These are phyloP conservation scores for Lobosporangium transversale DNA, from an alignment of 192 early-diverging fungal genomes.

Conservation along the genomic window DNA sequence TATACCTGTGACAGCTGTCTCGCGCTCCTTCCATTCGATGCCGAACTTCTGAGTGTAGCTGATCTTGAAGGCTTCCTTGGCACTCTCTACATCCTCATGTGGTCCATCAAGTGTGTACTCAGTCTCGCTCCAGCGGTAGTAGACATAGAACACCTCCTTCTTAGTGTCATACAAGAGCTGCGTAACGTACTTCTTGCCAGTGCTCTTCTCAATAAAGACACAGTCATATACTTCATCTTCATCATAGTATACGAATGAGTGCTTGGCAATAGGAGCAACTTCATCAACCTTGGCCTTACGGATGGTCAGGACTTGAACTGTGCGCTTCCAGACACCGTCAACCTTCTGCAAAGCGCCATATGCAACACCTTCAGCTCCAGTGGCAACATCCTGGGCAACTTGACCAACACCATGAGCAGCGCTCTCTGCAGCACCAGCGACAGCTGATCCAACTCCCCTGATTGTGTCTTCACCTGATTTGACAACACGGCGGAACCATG, in stretches of 20 bases:
- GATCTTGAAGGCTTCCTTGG: conserved; percentile 22
- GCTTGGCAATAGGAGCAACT: conserved; percentile 16
- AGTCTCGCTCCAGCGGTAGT: conserved; percentile 23
- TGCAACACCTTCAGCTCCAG: conserved; percentile 11
- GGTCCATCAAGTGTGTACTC: conserved; percentile 34
- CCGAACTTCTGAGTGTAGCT: conserved; percentile 15
- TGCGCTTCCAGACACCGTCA: conserved; percentile 39
- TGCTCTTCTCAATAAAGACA: conserved; percentile 11
- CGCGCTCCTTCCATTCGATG: conserved; percentile 15
- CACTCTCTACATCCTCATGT: conserved; percentile 16
- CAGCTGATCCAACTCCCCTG: too few species aligned
- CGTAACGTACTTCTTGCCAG: conserved; percentile 21
- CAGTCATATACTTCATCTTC: conserved; percentile 24
- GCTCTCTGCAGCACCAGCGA: too few species aligned
- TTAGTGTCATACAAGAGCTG: conserved; percentile 22
- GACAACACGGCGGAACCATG: too few species aligned
- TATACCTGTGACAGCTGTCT: conserved; percentile 18
- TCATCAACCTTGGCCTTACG: conserved; percentile 38
- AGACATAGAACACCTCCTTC: conserved; percentile 18
- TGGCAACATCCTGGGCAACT: too few species aligned
- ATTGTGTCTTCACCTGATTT: too few species aligned
- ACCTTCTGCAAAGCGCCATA: conserved; percentile 7
- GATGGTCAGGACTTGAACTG: conserved; percentile 16
- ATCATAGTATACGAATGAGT: conserved; percentile 24
- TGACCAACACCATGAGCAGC: too few species aligned